Percentiles rank a stretch among this genome's conserved stretches.
These are phyloP conservation scores for Phylloporus sp. DNA, from an alignment of 1,284 basidiomycete species.

Conservation along the genomic window DNA sequence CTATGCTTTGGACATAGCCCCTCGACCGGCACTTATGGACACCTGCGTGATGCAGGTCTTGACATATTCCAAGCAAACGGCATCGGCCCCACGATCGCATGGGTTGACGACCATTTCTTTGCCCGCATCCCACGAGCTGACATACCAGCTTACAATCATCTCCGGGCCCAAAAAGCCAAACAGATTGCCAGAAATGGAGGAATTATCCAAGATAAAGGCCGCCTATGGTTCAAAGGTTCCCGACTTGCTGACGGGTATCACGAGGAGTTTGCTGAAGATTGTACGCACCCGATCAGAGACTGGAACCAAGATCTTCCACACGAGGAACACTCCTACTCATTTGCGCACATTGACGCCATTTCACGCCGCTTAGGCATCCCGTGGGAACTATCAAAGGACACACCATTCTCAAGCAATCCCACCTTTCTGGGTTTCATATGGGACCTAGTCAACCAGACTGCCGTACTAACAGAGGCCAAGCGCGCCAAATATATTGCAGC, in stretches of 20 bases:
- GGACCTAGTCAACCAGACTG: neutral
- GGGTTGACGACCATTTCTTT: conserved; percentile 15
- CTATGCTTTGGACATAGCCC: conserved; percentile 30
- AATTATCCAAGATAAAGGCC: neutral
- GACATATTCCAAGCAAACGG: conserved; percentile 2
- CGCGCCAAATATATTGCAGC: conserved; percentile 1
- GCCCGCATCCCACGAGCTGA: neutral
- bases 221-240: neutral
- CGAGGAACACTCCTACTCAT: neutral
- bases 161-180: neutral
- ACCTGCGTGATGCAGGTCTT: conserved; percentile 33
- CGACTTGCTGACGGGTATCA: neutral
- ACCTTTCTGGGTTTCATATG: neutral
- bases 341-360: neutral
- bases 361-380: neutral
- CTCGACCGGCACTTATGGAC: conserved; percentile 38
- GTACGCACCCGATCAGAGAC: neutral
- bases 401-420: neutral
- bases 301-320: neutral
- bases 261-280: conserved; percentile 11
- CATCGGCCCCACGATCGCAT: conserved; percentile 1
- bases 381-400: neutral
- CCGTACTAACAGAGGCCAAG: neutral
- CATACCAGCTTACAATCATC: neutral
- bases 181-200: too few relatives aligned